Percentiles rank a stretch among this genome's conserved stretches.
phyloP scores from a whole-genome alignment of 139 green algal genomes.

The Tetradesmus obliquus region DNA sequence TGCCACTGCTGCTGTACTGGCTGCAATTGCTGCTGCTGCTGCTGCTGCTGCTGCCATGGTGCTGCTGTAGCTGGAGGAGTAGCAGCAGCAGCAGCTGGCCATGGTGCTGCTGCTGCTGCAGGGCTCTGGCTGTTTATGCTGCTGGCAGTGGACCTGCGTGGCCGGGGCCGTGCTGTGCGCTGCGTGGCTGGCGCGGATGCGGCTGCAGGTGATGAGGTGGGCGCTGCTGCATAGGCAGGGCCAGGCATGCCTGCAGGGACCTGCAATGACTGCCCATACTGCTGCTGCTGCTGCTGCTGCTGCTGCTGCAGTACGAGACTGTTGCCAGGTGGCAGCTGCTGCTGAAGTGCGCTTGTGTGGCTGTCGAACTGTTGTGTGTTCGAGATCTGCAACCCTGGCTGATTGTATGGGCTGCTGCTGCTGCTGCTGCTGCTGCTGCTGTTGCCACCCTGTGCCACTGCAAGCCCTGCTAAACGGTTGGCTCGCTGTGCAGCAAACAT shows the following conservation, averaged over 20 bases:
- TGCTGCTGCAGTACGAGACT: not conserved
- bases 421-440: not conserved
- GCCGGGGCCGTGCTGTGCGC: not conserved
- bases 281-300: slow-evolving; percentile 2
- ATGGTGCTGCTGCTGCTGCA: not conserved
- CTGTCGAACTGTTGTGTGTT: not conserved
- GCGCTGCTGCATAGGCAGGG: not conserved
- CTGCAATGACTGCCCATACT: not conserved
- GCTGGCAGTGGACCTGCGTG: not conserved
- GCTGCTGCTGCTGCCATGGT: not conserved
- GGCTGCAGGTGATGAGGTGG: not conserved
- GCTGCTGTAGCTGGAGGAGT: not conserved
- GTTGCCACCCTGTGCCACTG: not conserved
- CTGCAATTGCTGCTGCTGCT: slow-evolving; percentile 10
- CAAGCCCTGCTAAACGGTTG: not conserved
- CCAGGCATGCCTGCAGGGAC: not conserved
- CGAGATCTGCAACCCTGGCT: not conserved
- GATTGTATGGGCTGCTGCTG: not conserved
- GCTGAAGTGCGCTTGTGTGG: not conserved
- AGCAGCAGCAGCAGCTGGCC: not conserved
- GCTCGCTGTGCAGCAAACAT: not conserved
- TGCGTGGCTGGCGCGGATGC: not conserved
- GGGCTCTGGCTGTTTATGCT: slow-evolving; percentile 4
- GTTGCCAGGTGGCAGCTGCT: not conserved
- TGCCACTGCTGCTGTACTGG: slow-evolving; percentile 5